These are phyloP conservation scores for Sporothrix schenckii DNA, from an alignment of 2,329 filamentous ascomycete genomes.

Conservation along the genomic window DNA sequence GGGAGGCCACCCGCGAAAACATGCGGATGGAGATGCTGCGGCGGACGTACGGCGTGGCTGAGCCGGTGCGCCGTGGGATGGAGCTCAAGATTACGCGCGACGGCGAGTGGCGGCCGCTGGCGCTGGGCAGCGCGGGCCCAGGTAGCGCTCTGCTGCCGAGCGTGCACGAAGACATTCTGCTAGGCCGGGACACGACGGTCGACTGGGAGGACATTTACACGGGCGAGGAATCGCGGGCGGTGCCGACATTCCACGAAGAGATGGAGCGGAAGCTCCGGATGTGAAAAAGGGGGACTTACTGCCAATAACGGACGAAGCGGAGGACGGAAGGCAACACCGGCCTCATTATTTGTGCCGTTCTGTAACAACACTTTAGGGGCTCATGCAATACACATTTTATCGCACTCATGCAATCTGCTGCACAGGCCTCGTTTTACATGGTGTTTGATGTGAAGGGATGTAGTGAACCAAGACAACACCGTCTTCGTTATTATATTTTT, in stretches of 20 bases:
- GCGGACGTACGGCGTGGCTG: slow-evolving; percentile 85
- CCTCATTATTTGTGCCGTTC: not conserved
- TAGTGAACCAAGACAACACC: not conserved
- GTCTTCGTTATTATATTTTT: slow-evolving; percentile 19
- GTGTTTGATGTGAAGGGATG: not conserved
- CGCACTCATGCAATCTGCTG: not conserved
- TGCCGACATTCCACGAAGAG: slow-evolving; percentile 81
- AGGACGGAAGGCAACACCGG: not conserved
- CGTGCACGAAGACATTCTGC: slow-evolving; percentile 88
- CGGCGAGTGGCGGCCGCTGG: slow-evolving; percentile 77
- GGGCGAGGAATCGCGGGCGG: slow-evolving; percentile 72
- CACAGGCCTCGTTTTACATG: not conserved
- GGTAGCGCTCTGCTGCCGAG: slow-evolving; percentile 50
- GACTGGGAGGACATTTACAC: slow-evolving; percentile 93
- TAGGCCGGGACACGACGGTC: slow-evolving; percentile 74
- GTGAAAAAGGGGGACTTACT: slow-evolving; percentile 44
- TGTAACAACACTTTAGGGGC: slow-evolving; percentile 22
- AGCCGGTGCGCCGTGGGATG: slow-evolving; percentile 91
- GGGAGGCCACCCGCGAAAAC: slow-evolving; percentile 85
- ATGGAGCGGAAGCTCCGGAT: slow-evolving; percentile 93
- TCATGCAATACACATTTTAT: slow-evolving; percentile 19
- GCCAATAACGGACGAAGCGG: not conserved
- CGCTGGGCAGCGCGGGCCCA: slow-evolving; percentile 61
- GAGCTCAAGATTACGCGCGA: slow-evolving; percentile 85
- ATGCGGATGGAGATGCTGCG: slow-evolving; percentile 88